Conservation (phyloP, 208 protist species). For the Blechomonas ayalai region DNA sequence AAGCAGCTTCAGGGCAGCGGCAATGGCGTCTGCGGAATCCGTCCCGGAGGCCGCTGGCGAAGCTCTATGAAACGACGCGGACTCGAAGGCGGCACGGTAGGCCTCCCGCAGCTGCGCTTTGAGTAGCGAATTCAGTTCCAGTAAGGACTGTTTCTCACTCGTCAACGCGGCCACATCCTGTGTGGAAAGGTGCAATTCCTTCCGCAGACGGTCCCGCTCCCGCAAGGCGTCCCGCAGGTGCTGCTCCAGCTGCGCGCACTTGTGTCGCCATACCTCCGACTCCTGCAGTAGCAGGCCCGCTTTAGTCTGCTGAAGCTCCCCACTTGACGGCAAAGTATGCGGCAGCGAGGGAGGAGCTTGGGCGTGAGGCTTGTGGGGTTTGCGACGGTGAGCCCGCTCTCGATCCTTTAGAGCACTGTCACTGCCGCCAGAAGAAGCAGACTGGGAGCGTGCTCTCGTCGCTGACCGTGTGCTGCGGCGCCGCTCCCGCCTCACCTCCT, state of each 20-base stretch:
- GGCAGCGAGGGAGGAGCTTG: no score
- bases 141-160: constrained; percentile 68
- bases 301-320: neutral
- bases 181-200: constrained; percentile 33
- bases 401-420: no score
- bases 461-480: constrained; percentile 2
- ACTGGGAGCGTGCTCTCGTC: neutral
- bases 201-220: constrained; percentile 56
- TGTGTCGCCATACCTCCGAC: constrained; percentile 66
- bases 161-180: constrained; percentile 36
- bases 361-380: no score
- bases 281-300: constrained; percentile 34
- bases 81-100: constrained; percentile 40
- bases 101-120: constrained; percentile 82
- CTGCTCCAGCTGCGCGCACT: constrained; percentile 71
- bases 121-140: constrained; percentile 78
- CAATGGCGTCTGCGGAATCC: neutral
- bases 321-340: neutral
- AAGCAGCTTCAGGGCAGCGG: neutral
- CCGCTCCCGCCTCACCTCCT: constrained; percentile 20
- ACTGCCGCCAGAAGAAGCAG: neutral
- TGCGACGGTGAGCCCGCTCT: no score
- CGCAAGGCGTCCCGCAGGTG: constrained; percentile 45
- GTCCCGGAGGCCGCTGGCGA: neutral
- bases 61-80: neutral